Conservation (phyloP, 306 rosid genomes). For the Prunus kanzakura region DNA sequence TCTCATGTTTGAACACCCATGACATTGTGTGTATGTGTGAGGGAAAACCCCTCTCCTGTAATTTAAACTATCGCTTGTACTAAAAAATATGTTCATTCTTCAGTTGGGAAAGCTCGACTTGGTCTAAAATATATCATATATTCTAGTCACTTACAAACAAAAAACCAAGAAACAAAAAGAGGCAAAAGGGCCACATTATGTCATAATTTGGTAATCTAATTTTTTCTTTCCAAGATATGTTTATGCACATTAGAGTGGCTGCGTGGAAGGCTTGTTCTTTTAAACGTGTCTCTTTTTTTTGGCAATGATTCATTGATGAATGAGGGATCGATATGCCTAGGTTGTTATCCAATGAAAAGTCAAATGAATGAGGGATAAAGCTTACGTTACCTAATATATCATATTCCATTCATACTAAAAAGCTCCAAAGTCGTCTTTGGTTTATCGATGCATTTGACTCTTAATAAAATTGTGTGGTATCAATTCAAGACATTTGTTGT, state of each 20-base stretch:
- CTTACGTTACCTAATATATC: background rate
- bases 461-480: background rate
- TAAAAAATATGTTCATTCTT: background rate
- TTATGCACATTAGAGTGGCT: background rate
- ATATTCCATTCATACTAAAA: background rate
- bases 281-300: too few relatives aligned
- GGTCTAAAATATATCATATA: too few relatives aligned
- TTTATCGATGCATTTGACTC: background rate
- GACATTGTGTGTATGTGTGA: too few relatives aligned
- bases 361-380: background rate
- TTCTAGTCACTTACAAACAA: too few relatives aligned
- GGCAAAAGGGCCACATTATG: background rate
- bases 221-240: background rate
- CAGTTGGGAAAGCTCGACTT: background rate
- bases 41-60: rapidly evolving
- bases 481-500: too few relatives aligned
- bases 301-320: too few relatives aligned
- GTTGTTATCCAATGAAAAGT: too few relatives aligned
- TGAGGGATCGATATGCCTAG: too few relatives aligned
- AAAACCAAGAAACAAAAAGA: too few relatives aligned
- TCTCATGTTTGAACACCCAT: too few relatives aligned
- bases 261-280: background rate
- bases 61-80: too few relatives aligned
- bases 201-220: background rate
- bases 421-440: background rate